A percentile compares a stretch with the other conserved stretches of the same genome.
Evolutionary conservation across 768 basidiomycete genomes (phyloP).

Genomic region (Collybiopsis confluens): DNA sequence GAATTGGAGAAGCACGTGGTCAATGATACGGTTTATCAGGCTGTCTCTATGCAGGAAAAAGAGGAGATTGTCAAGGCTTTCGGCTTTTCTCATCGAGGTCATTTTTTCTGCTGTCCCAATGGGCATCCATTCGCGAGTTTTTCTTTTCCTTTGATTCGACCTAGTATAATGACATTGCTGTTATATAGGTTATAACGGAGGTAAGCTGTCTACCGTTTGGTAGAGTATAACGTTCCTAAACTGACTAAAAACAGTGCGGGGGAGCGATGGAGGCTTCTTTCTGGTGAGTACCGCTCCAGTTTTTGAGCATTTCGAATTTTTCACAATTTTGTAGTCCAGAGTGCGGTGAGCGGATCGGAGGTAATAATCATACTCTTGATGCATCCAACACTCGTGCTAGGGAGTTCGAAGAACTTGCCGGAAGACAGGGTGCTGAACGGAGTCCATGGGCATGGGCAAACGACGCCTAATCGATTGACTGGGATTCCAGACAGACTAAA

Average conservation of each 20-base stretch:
- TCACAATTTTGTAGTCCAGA: slow-evolving; percentile 37
- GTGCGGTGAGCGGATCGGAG: slow-evolving; percentile 52
- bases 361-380: slow-evolving; percentile 35
- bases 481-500: no score
- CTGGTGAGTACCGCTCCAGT: not conserved
- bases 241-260: not conserved
- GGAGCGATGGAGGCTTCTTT: not conserved
- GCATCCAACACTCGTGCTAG: slow-evolving; percentile 37
- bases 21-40: slow-evolving; percentile 42
- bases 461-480: not conserved
- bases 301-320: not conserved
- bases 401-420: slow-evolving; percentile 45
- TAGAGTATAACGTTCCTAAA: no score
- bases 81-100: slow-evolving; percentile 32
- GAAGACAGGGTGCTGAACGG: slow-evolving; percentile 19
- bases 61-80: slow-evolving; percentile 46
- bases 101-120: slow-evolving; percentile 50
- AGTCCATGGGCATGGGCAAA: slow-evolving; percentile 28
- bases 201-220: slow-evolving; percentile 24
- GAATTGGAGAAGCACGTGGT: slow-evolving; percentile 35
- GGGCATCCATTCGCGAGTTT: slow-evolving; percentile 51
- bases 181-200: slow-evolving; percentile 48
- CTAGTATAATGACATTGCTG: no score
- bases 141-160: not conserved
- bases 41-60: slow-evolving; percentile 51